Evolutionary conservation across 2,329 filamentous ascomycete genomes (phyloP), one percentile per base, ranked within the genome.

Genomic region (Leptographium radiaticola): DNA sequence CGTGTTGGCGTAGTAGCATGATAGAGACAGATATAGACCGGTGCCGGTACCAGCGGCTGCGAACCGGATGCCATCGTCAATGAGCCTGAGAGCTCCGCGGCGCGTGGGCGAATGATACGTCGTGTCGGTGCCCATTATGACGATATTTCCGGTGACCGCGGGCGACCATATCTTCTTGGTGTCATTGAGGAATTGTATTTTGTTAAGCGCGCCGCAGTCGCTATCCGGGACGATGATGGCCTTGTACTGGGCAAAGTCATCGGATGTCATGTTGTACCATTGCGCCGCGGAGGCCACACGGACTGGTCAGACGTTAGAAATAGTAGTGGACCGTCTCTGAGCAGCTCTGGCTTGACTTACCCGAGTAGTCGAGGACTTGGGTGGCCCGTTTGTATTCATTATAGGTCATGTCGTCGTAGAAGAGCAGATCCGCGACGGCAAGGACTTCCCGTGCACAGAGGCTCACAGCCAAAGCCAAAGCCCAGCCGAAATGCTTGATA

Each of bases 141-240:
- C 65, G 46, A 72, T 63, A 55, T 72, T 72, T 15, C 70, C 70
- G 18, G 61, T 60, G 11, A 72, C 63, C 34, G 69, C 70, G 16
- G 69, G 66, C 9, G 66, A 66, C 70, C 70, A 72, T 11, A 59
- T 58, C 5, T 61, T 58, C 55, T 70, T 70, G 30, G 68, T 69
- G 40, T 67, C 64, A 34, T 67, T 62, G 11, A 73, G 62, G 53
- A 71, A 69, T 33, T 64, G 59, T 54, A 73, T 64, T 15, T 59
- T 57, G 51, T 53, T 55, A 61, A 59, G 50, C n/a, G 60, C 59
- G 9, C 62, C 63, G 55, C 67, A 68, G 48, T 64, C 61, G 12
- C 68, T 65, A 55, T 74, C 71, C 8, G 68, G 66, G 40, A 74
- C 62, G 52, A 74, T 61, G 51, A 74, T 69, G 13, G 71, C 71